Evolutionary conservation across 129 eudicot genomes (phyloP), one percentile per base, ranked within the genome.

Genomic region (Logfia minima): DNA sequence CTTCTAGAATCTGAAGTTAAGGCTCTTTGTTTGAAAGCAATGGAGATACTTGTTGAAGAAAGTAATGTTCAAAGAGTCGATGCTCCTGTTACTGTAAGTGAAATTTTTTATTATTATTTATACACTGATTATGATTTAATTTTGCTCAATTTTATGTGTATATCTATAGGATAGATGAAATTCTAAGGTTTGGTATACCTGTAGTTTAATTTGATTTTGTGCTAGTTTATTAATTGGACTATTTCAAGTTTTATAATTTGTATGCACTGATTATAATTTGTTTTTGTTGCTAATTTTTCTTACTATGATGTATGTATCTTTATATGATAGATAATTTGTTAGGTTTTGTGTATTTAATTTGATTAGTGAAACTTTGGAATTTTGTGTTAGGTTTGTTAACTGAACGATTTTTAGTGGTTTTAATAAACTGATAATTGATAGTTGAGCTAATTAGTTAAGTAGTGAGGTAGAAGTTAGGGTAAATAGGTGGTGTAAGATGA

Each of bases 1-100:
- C 81, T 89, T 29, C 64, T 77, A 72, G 97, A 91, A 53, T 83
- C 88, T 0, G 90, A 91, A 81, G 92, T 91, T 11, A 91, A 87
- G 66, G 85, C 87, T 24, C 95, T 91, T 8, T 87, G 92, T 55
- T 85, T 89, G 51, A 89, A 91, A 85, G 97, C 97, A 41, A 91
- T 91, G 89, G 97, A 91, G 41, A 91, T 89, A 65, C 87, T 88
- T 10, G 97, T 91, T 21, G 97, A 88, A 74, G 97, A 91, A 81
- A 87, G 97, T 77, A 91, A 91, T 63, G 95, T 91, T 76, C 97
- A 89, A 76, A 59, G 97, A 9, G 97, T 89, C 51, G 95, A 91
- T 79, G 95, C 97, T 16, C 97, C 95, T 7, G 92, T 91, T 71
- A 89, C 97, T 26, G 95, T 91, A 83, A 64, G 85, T 2, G 9